Evolutionary conservation across 192 early-diverging fungal species (phyloP), one percentile per base, ranked within the genome.

Genomic region (Anaeromyces robustus): DNA sequence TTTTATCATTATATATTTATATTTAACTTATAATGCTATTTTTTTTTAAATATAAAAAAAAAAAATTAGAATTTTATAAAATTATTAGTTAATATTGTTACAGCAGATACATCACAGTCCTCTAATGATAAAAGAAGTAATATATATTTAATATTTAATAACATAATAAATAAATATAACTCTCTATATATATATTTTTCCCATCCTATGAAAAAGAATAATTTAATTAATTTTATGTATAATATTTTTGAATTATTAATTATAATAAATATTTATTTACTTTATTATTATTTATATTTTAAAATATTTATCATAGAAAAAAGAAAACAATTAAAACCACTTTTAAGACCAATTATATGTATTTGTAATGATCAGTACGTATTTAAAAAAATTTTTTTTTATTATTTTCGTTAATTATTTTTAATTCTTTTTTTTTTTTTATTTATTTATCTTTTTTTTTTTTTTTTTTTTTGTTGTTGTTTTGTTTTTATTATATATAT

Each of bases 311-410:
- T 16, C 1, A 16, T 52, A 52, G 43, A 19, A 85, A 80, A 81
- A 84, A 85, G 84, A 78, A 30, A 82, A 82, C 9, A 83, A 84
- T 52, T 52, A 16, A 86, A 84, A 9, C 90, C 90, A 12, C 86
- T 97, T 29, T 85, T 94, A 78, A 88, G 96, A 9, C 97, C 97
- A 77, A 96, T 99, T 78, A 98, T 99, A 41, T 99, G 96, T 84
- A 97, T 99, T 80, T 99, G 97, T 89, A 99, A 99, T 85, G 96
- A 98, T 85, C 92, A 88, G 91, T 94, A 89, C 77, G 85, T 87
- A 29, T 14, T 30, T 29, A n/a, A 16, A 80, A 12, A 19, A 30
- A 26, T 19, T 0, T 80, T 78, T 16, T 30, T 77, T 26, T 26
- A 16, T 4, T 4, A 14, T 34, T 34, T 7, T 34, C 32, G 4